phyloP scores from a whole-genome alignment of 192 early-diverging fungal species.

The Rhizophagus prolifer region DNA sequence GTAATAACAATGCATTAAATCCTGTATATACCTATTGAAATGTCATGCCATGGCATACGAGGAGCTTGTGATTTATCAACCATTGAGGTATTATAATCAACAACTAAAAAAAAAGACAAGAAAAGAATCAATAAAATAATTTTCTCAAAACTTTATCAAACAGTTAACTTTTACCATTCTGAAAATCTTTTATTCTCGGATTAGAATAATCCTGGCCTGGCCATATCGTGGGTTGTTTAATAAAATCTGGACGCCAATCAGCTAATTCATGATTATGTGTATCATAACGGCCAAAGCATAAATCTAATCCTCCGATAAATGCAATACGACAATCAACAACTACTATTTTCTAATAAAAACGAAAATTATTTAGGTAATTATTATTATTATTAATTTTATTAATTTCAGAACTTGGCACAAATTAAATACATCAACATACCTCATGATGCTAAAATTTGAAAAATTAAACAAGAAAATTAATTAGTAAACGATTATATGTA shows the following conservation, averaged over 20 bases:
- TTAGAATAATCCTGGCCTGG: conserved; percentile 83
- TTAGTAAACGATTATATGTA: neutral
- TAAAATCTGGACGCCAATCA: conserved; percentile 59
- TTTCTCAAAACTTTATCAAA: neutral
- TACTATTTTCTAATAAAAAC: conserved; percentile 63
- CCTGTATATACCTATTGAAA: conserved; percentile 68
- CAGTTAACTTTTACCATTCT: conserved; percentile 38
- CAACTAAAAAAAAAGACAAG: conserved; percentile 1
- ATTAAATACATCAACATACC: neutral
- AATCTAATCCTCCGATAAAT: conserved; percentile 84
- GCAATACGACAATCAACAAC: conserved; percentile 77
- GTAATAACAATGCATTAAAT: neutral
- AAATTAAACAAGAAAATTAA: neutral
- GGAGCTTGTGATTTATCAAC: conserved; percentile 49
- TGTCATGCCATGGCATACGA: conserved; percentile 90
- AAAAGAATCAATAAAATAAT: neutral
- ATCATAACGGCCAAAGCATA: conserved; percentile 84
- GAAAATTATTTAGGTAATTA: neutral
- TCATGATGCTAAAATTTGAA: conserved; percentile 10
- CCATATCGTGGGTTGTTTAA: conserved; percentile 42
- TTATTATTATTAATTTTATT: too few species aligned
- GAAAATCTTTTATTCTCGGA: conserved; percentile 76
- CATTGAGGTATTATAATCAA: conserved; percentile 31
- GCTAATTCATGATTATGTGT: conserved; percentile 73
- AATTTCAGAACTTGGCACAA: neutral